Percentiles rank a stretch among this genome's conserved stretches.
These are phyloP conservation scores for Gentiana straminea DNA, from an alignment of 257 asterid genomes.

Conservation along the genomic window DNA sequence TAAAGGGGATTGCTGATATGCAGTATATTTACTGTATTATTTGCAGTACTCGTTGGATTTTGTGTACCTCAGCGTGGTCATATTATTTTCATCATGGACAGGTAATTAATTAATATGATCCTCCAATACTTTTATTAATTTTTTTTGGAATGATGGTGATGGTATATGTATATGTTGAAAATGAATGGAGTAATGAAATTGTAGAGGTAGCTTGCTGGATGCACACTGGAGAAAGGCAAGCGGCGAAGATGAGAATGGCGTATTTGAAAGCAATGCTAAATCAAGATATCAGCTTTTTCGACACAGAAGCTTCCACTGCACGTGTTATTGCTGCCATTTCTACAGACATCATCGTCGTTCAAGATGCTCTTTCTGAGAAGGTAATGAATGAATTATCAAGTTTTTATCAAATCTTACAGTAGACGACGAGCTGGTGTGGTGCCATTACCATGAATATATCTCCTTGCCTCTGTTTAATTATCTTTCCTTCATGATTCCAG, in stretches of 20 bases:
- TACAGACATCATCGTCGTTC: conserved; percentile 68
- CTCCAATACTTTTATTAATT: too few relatives aligned
- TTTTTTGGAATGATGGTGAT: too few relatives aligned
- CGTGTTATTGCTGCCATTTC: conserved; percentile 90
- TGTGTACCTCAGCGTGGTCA: conserved; percentile 76
- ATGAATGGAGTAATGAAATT: not conserved
- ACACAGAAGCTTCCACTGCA: conserved; percentile 80
- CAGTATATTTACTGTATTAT: not conserved
- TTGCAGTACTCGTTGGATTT: conserved; percentile 91
- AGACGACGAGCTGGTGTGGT: too few relatives aligned
- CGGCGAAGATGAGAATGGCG: conserved; percentile 95
- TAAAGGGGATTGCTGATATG: too few relatives aligned
- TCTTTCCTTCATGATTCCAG: too few relatives aligned
- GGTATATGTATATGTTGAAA: too few relatives aligned
- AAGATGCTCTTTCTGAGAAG: conserved; percentile 96
- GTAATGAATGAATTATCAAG: conserved; percentile 14
- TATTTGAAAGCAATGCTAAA: conserved; percentile 63
- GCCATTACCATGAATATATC: too few relatives aligned
- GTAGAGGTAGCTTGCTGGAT: conserved; percentile 99
- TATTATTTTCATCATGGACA: conserved; percentile 85
- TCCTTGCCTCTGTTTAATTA: too few relatives aligned
- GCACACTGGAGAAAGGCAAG: conserved; percentile 95
- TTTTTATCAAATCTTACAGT: not conserved
- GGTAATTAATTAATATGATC: conserved; percentile 25
- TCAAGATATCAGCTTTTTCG: conserved; percentile 78